Evolutionary conservation across 345 rosid genomes (phyloP).

Genomic region (Rhizophora apiculata): DNA sequence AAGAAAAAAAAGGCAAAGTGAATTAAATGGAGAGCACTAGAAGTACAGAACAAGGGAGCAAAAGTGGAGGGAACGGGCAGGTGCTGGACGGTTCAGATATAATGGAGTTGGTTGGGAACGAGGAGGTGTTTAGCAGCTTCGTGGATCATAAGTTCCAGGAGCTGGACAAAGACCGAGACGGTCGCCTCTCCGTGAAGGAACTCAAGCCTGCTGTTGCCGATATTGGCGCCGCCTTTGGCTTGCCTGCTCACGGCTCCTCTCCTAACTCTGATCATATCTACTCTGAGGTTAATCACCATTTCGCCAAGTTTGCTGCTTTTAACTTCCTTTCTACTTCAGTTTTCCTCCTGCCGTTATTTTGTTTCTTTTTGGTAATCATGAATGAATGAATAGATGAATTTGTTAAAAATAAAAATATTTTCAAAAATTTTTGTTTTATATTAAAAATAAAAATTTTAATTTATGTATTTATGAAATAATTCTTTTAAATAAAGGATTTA

Average conservation of each 20-base stretch:
- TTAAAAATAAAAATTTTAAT: too few relatives aligned
- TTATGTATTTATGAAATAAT: too few relatives aligned
- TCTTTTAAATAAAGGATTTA: too few relatives aligned
- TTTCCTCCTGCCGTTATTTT: background rate
- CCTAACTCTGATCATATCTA: conserved; percentile 79
- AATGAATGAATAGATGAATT: too few relatives aligned
- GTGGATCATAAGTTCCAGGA: conserved; percentile 81
- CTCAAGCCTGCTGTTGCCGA: conserved; percentile 92
- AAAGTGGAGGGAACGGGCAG: conserved; percentile 17
- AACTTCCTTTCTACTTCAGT: background rate
- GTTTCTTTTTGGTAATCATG: background rate
- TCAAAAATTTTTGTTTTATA: too few relatives aligned
- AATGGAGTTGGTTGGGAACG: conserved; percentile 83
- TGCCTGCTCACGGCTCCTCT: conserved; percentile 78
- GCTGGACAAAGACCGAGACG: conserved; percentile 74
- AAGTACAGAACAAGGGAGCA: conserved; percentile 2
- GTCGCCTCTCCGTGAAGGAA: conserved; percentile 77
- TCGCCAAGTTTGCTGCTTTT: background rate
- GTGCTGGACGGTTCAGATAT: conserved; percentile 80
- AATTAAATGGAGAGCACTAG: conserved; percentile 35
- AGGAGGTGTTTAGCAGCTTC: conserved; percentile 66
- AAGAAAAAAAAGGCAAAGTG: background rate
- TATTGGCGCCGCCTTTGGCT: conserved; percentile 88
- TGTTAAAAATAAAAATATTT: too few relatives aligned
- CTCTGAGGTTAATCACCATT: conserved; percentile 53